These are phyloP conservation scores for Boletus tylopilopsis DNA, from an alignment of 768 basidiomycete species.

Conservation along the genomic window DNA sequence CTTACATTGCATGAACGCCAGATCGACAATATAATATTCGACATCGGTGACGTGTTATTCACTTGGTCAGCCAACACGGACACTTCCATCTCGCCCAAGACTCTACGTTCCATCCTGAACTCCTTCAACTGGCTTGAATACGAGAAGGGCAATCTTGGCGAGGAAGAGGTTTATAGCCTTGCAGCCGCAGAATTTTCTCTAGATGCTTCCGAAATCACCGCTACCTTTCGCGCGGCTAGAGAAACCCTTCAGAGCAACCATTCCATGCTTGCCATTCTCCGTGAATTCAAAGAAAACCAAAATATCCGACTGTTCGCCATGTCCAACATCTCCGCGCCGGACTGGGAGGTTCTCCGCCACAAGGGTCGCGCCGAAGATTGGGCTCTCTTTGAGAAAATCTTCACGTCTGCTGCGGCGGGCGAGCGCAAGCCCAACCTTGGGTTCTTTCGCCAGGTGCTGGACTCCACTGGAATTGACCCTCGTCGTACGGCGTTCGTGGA, in stretches of 20 bases:
- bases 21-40: slow-evolving; percentile 23
- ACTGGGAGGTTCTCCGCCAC: slow-evolving; percentile 18
- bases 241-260: slow-evolving; percentile 8
- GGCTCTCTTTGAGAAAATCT: slow-evolving; percentile 19
- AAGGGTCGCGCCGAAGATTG: slow-evolving; percentile 15
- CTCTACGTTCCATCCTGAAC: slow-evolving; percentile 8
- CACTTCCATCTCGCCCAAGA: slow-evolving; percentile 13
- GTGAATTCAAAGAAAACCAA: slow-evolving; percentile 3
- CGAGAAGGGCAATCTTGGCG: slow-evolving; percentile 18
- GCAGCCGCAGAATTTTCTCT: slow-evolving; percentile 13
- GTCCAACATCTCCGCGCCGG: slow-evolving; percentile 21
- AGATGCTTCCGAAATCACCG: slow-evolving; percentile 8
- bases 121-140: slow-evolving; percentile 23
- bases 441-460: slow-evolving; percentile 13
- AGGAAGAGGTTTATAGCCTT: slow-evolving; percentile 10
- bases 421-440: slow-evolving; percentile 22
- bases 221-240: slow-evolving; percentile 5
- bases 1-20: slow-evolving; percentile 3
- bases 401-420: slow-evolving; percentile 14
- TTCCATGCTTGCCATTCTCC: slow-evolving; percentile 16
- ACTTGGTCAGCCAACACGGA: slow-evolving; percentile 18
- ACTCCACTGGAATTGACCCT: slow-evolving; percentile 16
- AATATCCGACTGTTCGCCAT: slow-evolving; percentile 18
- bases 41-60: slow-evolving; percentile 21
- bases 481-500: slow-evolving; percentile 21